Base-by-base conservation (phyloP, 345 rosid species). In the Salix suchowensis region DNA sequence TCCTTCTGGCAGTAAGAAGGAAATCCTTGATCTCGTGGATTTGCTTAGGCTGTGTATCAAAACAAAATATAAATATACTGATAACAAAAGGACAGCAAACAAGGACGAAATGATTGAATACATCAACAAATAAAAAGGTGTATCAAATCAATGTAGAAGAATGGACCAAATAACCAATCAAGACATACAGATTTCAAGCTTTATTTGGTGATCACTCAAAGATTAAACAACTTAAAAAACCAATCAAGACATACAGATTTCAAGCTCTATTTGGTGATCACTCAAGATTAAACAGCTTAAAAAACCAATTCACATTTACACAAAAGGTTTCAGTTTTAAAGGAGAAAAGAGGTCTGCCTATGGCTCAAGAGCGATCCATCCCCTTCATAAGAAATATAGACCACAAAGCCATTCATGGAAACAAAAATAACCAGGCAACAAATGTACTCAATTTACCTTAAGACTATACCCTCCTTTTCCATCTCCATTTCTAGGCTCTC, bases 11-110 rank as follows among this genome's bases (percentile, higher is more conserved):
- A 67, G 98, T 91, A 61, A 93, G 87, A 79, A 95, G 98, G 86
- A 95, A 95, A 83, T 93, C 98, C 86, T 91, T 93, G 75, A 93
- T 91, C 91, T 95, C 98, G 5, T 89, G 97, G 72, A 93, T 93
- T 85, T 93, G 96, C 88, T 93, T 91, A 32, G 98, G 98, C 98
- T 91, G 83, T 73, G 58, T 37, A 64, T 36, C 21, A 37, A 65
- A 40, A 44, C 2, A 60, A 61, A 58, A 1, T 8, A 40, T 1
- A 42, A 26, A 42, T 40, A 23, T 55, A 61, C 2, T 42, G 16
- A 40, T 55, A 18, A 62, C 12, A 4, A 50, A 50, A 52, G 8
- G 24, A 52, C 60, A 52, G 18, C 18, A 19, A 52, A 0, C 60
- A 55, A 55, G 1, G 1, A 9, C 1, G 1, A 0, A n/a, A 55